Evolutionary conservation across 2,329 filamentous ascomycete genomes (phyloP), one percentile per base, ranked within the genome.

Genomic region (Triangularia setosa): DNA sequence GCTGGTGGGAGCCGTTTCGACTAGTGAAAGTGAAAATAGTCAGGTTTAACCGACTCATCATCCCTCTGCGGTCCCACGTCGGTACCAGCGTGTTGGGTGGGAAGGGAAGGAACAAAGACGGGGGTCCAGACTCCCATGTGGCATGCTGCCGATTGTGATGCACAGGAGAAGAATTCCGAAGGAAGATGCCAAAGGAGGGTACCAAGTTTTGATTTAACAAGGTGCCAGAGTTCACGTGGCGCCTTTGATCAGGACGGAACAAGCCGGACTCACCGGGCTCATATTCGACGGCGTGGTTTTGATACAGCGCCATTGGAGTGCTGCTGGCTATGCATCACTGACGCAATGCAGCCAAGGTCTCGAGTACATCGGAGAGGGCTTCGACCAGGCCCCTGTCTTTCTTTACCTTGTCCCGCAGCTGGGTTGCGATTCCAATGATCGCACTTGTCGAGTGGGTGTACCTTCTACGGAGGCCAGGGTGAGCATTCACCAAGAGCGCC

Each of bases 381-480:
- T 80, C 79, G 35, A 71, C 68, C 53, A 84, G 66, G 12, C 69
- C 74, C 28, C 24, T 35, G 60, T 73, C 69, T 7, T 68, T 68
- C 14, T 72, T 73, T 1, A 77, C 64, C n/a, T 72, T 72, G 18
- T 59, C 64, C 44, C 71, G 74, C 68, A 87, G 64, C 68, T 79
- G 79, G 28, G 69, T 70, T 3, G 79, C 80, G 59, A 87, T 76
- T 3, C 83, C 82, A 8, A 77, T 68, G 12, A 88, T 75, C 6
- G 84, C 83, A 56, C 73, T 72, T 16, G 79, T 79, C n/a, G 83
- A 84, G 65, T 84, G 80, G 1, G 74, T 71, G 67, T 85, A 86
- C 18, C 85, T 78, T 68, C 75, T 80, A 63, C 77, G 75, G 76
- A 84, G 77, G 0, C 81, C 82, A 0, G 72, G 69, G 5, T 75